Evolutionary conservation across 441 rosid genomes (phyloP).

Genomic region (Syzygium syzygioides): DNA sequence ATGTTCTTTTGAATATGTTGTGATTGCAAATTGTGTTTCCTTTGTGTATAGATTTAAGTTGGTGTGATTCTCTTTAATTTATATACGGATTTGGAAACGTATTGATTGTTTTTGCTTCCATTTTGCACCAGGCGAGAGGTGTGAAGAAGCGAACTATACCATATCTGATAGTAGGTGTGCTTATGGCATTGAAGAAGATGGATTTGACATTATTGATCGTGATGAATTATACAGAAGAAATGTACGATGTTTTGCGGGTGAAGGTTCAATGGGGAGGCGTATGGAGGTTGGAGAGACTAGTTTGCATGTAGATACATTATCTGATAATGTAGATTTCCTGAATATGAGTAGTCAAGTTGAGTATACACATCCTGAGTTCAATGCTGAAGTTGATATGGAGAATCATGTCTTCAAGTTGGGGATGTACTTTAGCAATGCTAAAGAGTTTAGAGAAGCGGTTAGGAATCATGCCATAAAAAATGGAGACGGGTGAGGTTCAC

Average conservation of each 20-base stretch:
- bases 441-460: not conserved
- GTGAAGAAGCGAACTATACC: not conserved
- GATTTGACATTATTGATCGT: not conserved
- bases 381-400: not conserved
- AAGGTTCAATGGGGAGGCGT: not conserved
- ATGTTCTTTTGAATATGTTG: no score
- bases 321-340: not conserved
- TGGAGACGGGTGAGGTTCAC: not conserved
- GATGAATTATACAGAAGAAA: not conserved
- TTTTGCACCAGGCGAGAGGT: not conserved
- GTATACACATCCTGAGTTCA: not conserved
- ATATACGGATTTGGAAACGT: no score
- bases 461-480: not conserved
- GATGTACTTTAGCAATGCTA: not conserved
- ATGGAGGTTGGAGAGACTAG: not conserved
- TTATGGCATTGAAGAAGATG: not conserved
- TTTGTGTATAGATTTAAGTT: no score
- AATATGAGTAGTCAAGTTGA: not conserved
- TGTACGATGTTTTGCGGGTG: not conserved
- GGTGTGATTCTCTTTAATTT: no score
- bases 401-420: not conserved
- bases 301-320: not conserved
- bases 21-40: no score
- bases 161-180: not conserved
- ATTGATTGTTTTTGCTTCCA: not conserved